Percentiles rank a stretch among this genome's conserved stretches.
These are phyloP conservation scores for Trichoderma gracile DNA, from an alignment of 2,329 filamentous ascomycete genomes.

Conservation along the genomic window DNA sequence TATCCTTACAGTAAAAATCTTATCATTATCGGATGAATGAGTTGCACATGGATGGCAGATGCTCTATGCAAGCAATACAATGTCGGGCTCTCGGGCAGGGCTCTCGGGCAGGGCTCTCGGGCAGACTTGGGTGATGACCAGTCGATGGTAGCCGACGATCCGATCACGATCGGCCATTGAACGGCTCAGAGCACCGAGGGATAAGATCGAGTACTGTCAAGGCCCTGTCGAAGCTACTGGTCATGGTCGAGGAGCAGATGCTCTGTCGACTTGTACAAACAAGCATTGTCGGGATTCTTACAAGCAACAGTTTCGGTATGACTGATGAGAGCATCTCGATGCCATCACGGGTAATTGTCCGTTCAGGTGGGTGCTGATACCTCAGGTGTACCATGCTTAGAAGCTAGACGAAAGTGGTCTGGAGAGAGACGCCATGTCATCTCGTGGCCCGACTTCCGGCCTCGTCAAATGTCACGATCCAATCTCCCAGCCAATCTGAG, in stretches of 20 bases:
- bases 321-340: too few relatives aligned
- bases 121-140: not conserved
- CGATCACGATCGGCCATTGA: constrained; percentile 10
- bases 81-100: not conserved
- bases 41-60: not conserved
- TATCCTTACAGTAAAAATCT: not conserved
- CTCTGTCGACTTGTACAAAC: too few relatives aligned
- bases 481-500: constrained; percentile 7
- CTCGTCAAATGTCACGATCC: not conserved
- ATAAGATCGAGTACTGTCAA: not conserved
- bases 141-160: constrained; percentile 1
- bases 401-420: constrained; percentile 5
- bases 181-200: not conserved
- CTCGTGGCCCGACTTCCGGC: constrained; percentile 11
- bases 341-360: too few relatives aligned
- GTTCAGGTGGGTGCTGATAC: too few relatives aligned
- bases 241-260: not conserved
- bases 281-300: too few relatives aligned
- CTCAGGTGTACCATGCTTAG: too few relatives aligned
- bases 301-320: too few relatives aligned
- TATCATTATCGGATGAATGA: not conserved
- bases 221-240: not conserved
- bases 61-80: not conserved
- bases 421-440: not conserved
- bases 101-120: not conserved